These are phyloP conservation scores for Collybiopsis confluens DNA, from an alignment of 768 basidiomycete species.

Conservation along the genomic window DNA sequence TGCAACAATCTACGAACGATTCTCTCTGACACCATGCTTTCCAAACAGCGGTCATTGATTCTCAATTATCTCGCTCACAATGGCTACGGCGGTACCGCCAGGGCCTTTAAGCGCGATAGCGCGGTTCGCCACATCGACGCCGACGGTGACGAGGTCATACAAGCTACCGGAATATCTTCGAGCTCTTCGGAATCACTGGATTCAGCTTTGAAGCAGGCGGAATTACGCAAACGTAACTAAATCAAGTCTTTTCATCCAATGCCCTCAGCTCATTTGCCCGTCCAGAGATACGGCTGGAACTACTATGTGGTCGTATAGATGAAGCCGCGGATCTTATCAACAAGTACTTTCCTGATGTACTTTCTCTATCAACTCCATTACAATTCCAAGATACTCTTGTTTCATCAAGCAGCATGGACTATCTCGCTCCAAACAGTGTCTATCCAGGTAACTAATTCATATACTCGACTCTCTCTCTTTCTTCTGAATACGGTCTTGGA, in stretches of 20 bases:
- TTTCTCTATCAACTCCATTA: conserved; percentile 21
- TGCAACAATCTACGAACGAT: too few relatives aligned
- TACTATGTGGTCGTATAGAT: conserved; percentile 74
- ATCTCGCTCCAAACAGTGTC: conserved; percentile 57
- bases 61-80: conserved; percentile 75
- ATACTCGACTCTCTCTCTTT: too few relatives aligned
- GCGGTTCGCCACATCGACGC: conserved; percentile 58
- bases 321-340: conserved; percentile 66
- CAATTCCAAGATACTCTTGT: not conserved
- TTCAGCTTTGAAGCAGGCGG: conserved; percentile 39
- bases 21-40: too few relatives aligned
- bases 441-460: too few relatives aligned
- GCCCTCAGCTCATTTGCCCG: not conserved
- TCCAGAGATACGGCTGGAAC: conserved; percentile 63
- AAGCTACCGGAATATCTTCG: conserved; percentile 1
- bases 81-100: conserved; percentile 68
- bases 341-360: conserved; percentile 70
- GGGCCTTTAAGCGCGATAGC: conserved; percentile 62
- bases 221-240: conserved; percentile 49
- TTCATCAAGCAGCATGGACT: conserved; percentile 34
- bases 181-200: conserved; percentile 26
- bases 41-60: conserved; percentile 56
- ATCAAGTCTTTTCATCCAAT: conserved; percentile 5
- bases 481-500: too few relatives aligned
- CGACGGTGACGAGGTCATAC: conserved; percentile 64